Base-by-base conservation (phyloP, 352 stramenopile species). In the Globisporangium paddicum region DNA sequence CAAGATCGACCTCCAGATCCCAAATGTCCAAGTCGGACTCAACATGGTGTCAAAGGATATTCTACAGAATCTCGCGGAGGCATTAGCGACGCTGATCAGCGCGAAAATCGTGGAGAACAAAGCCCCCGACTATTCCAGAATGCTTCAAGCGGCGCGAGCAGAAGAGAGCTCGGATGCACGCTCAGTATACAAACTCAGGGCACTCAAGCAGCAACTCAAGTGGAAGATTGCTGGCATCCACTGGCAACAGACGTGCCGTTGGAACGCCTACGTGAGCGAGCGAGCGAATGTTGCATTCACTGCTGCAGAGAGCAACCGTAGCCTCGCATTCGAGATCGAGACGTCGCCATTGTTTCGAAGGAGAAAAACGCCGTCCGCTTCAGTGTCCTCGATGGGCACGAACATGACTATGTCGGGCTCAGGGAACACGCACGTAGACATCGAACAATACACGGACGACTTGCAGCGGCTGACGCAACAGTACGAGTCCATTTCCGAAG, bases 171-270 rank as follows among this genome's bases (percentile, higher is more conserved):
- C 45, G 5, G 65, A 54, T n/a, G 5, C 63, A 16, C 47, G 52
- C 8, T 75, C 71, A 2, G 57, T 90, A 5, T 60, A 78, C 28
- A 67, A 86, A 26, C 64, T 93, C 26, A 19, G 78, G 19, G 40
- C 53, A 10, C 25, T 84, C 0, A 79, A 81, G 34, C 73, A 73
- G 28, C 67, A 84, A 5, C 64, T 90, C 30, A 77, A 78, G 44
- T 93, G 82, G 82, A 77, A 82, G 62, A 85, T 93, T 35, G 66
- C 79, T 0, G 55, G 73, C 0, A 47, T 89, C 4, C 65, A 81
- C 38, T 89, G 81, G 79, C 68, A 66, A 8, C 74, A 90, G 44
- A 50, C 66, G 13, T 89, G 76, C 64, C 64, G 74, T 5, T 85
- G 71, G 77, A 79, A 77, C 25, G 80, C 80, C 32, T 77, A 71